Conservation (phyloP, 2,329 filamentous ascomycete species). For the Fusarium subglutinans region DNA sequence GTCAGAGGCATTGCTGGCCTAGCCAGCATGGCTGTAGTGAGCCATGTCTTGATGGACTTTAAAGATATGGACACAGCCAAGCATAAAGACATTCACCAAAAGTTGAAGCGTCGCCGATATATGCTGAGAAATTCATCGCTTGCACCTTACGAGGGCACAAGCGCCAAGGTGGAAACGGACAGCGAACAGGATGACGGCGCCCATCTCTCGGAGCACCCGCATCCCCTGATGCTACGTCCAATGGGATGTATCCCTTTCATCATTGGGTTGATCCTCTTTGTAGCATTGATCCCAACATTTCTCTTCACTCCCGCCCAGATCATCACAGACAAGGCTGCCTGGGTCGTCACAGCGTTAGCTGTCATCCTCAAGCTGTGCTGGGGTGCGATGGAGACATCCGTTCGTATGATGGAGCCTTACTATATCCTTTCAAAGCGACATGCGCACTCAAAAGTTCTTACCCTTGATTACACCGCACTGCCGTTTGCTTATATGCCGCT, state of each 20-base stretch:
- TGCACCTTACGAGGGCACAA: conserved; percentile 67
- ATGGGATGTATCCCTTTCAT: conserved; percentile 70
- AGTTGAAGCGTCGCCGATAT: conserved; percentile 73
- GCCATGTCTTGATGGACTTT: conserved; percentile 79
- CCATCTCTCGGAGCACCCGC: conserved; percentile 67
- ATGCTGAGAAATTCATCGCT: conserved; percentile 76
- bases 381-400: conserved; percentile 73
- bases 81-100: conserved; percentile 73
- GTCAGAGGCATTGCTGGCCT: conserved; percentile 78
- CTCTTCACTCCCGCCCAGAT: conserved; percentile 66
- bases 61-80: conserved; percentile 74
- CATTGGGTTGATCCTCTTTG: conserved; percentile 64
- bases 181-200: conserved; percentile 59
- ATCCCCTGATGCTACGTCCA: conserved; percentile 74
- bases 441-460: conserved; percentile 71
- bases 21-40: conserved; percentile 78
- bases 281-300: conserved; percentile 67
- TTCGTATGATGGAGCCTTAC: conserved; percentile 80
- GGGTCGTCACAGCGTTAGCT: conserved; percentile 71
- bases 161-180: conserved; percentile 51
- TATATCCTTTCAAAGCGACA: conserved; percentile 74
- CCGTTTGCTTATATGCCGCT: conserved; percentile 73
- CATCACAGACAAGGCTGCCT: conserved; percentile 70
- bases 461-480: conserved; percentile 77
- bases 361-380: conserved; percentile 74